Conservation (phyloP, 495 filamentous ascomycete genomes). For the Lophiotrema nucula region DNA sequence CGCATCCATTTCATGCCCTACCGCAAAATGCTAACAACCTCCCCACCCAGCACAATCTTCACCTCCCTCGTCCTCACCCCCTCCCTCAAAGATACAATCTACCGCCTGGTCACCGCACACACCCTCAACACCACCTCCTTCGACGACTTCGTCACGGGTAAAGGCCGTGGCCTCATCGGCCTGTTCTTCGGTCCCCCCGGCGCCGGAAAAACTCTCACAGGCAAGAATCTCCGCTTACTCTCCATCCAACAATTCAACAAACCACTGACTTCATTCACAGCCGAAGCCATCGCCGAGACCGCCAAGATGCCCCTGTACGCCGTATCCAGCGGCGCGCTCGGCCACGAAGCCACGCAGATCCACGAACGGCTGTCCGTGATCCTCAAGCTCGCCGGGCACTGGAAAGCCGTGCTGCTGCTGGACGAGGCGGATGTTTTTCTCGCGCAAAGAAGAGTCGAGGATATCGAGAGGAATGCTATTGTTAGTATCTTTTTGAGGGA, state of each 20-base stretch:
- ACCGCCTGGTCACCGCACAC: not conserved
- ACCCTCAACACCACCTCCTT: not conserved
- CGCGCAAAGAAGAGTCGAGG: conserved; percentile 66
- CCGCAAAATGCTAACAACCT: not conserved
- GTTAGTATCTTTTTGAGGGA: conserved; percentile 73
- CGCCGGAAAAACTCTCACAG: conserved; percentile 2
- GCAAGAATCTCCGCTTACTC: not conserved
- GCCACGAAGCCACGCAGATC: not conserved
- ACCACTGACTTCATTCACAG: not conserved
- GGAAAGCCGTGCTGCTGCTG: conserved; percentile 59
- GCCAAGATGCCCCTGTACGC: conserved; percentile 2
- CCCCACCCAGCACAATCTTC: not conserved
- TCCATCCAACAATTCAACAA: not conserved
- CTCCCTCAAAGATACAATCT: not conserved
- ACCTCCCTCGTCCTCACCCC: not conserved
- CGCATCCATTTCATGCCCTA: not conserved
- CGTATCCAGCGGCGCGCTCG: conserved; percentile 1
- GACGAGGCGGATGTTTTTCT: conserved; percentile 81
- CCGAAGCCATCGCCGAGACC: conserved; percentile 1
- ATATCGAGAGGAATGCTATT: conserved; percentile 74
- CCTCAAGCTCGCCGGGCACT: not conserved
- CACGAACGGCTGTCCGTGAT: not conserved
- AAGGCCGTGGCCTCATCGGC: not conserved
- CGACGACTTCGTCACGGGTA: not conserved
- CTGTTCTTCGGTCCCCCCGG: conserved; percentile 5